phyloP scores from a whole-genome alignment of 805 yeast species.

The Cyberlindnera nakhonratchasimensis region DNA sequence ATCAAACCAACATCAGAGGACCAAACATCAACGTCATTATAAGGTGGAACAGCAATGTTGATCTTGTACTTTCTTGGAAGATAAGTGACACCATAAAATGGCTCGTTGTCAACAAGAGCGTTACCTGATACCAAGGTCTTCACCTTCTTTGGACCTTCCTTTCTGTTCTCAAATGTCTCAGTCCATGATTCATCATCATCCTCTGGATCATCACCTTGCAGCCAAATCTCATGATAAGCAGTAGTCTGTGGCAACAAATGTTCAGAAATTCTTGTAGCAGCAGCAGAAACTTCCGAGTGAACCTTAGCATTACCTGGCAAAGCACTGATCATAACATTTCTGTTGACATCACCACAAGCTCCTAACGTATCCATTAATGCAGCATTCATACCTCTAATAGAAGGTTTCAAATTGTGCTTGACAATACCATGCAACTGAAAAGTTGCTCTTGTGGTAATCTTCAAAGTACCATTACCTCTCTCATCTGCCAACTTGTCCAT shows the following conservation, averaged over 20 bases:
- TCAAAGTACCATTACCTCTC: conserved; percentile 90
- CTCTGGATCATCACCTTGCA: conserved; percentile 74
- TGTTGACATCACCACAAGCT: conserved; percentile 97
- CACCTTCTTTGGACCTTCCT: conserved; percentile 74
- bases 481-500: conserved; percentile 77
- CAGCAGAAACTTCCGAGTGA: conserved; percentile 66
- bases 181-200: conserved; percentile 64
- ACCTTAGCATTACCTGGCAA: conserved; percentile 79
- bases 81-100: conserved; percentile 81
- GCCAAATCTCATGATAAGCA: conserved; percentile 96
- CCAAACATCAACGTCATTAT: conserved; percentile 93
- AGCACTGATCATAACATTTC: conserved; percentile 94
- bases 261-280: conserved; percentile 69
- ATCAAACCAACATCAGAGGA: conserved; percentile 93
- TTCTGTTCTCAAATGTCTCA: conserved; percentile 59
- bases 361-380: conserved; percentile 91
- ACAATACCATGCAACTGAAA: conserved; percentile 95
- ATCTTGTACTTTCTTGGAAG: conserved; percentile 95
- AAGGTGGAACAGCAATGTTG: conserved; percentile 93
- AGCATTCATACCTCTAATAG: conserved; percentile 90
- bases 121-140: conserved; percentile 85
- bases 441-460: conserved; percentile 94
- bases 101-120: conserved; percentile 79
- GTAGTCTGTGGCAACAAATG: conserved; percentile 86
- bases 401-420: conserved; percentile 82